phyloP scores from a whole-genome alignment of 768 basidiomycete species.

The Suillus americanus region DNA sequence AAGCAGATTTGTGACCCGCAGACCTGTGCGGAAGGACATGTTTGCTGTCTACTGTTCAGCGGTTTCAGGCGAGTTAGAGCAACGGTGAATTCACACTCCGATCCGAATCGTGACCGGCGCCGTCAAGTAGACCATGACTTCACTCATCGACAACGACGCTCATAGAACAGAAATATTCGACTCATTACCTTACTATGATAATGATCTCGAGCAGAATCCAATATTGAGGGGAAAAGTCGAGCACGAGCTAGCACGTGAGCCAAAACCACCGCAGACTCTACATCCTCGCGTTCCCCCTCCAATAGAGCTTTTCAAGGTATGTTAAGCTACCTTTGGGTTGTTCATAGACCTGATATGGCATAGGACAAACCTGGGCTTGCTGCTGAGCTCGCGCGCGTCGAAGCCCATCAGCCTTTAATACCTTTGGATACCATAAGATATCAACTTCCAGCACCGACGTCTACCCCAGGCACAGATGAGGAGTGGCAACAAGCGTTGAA shows the following conservation, averaged over 20 bases:
- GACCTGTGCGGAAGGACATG: constrained; percentile 48
- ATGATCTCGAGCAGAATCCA: constrained; percentile 80
- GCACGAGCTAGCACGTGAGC: constrained; percentile 71
- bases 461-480: constrained; percentile 63
- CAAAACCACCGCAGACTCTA: constrained; percentile 54
- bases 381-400: constrained; percentile 75
- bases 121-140: constrained; percentile 24
- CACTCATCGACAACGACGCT: constrained; percentile 12
- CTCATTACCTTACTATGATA: constrained; percentile 93
- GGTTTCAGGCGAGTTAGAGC: constrained; percentile 15
- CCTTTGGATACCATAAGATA: constrained; percentile 73
- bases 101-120: constrained; percentile 6
- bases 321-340: constrained; percentile 27
- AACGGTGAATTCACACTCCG: constrained; percentile 9
- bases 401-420: constrained; percentile 60
- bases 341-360: constrained; percentile 1
- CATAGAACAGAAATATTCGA: constrained; percentile 53
- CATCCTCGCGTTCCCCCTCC: constrained; percentile 74
- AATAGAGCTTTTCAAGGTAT: constrained; percentile 65
- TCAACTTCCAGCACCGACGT: constrained; percentile 66
- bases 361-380: constrained; percentile 71
- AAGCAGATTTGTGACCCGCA: constrained; percentile 44
- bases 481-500: constrained; percentile 75
- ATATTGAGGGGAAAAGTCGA: constrained; percentile 74
- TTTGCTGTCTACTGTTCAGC: constrained; percentile 14